These are phyloP conservation scores for Kurtzmaniella fragi DNA, from an alignment of 805 yeast genomes.

Conservation along the genomic window DNA sequence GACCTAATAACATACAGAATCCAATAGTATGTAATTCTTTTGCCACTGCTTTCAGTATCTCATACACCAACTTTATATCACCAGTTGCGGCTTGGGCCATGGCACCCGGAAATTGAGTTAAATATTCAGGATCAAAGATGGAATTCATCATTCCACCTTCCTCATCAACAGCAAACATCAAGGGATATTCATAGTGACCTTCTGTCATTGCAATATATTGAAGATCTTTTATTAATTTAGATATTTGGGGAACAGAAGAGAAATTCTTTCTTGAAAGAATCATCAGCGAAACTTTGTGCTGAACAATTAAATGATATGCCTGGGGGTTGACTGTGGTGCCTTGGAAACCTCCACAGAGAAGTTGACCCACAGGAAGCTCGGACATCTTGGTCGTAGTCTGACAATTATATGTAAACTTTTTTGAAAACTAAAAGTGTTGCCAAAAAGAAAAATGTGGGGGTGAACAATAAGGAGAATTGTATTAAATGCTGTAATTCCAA, in stretches of 20 bases:
- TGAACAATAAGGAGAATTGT: no score
- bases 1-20: slow-evolving; percentile 52
- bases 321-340: slow-evolving; percentile 51
- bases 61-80: slow-evolving; percentile 42
- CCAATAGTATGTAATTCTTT: slow-evolving; percentile 51
- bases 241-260: slow-evolving; percentile 43
- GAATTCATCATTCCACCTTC: slow-evolving; percentile 63
- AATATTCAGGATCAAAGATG: slow-evolving; percentile 44
- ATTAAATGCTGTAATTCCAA: no score
- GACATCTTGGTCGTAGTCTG: background rate
- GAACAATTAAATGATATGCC: slow-evolving; percentile 45
- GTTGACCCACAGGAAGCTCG: slow-evolving; percentile 38
- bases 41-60: slow-evolving; percentile 52
- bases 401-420: background rate
- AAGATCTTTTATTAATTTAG: slow-evolving; percentile 45
- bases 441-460: background rate
- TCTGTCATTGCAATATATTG: slow-evolving; percentile 48
- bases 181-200: slow-evolving; percentile 47
- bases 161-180: slow-evolving; percentile 55
- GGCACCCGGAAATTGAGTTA: slow-evolving; percentile 60
- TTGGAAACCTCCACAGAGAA: slow-evolving; percentile 55
- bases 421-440: background rate
- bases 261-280: slow-evolving; percentile 50
- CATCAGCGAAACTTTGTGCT: slow-evolving; percentile 48
- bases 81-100: slow-evolving; percentile 60